Base-by-base conservation (phyloP, 2,329 filamentous ascomycete species). In the Neopestalotiopsis clavispora region DNA sequence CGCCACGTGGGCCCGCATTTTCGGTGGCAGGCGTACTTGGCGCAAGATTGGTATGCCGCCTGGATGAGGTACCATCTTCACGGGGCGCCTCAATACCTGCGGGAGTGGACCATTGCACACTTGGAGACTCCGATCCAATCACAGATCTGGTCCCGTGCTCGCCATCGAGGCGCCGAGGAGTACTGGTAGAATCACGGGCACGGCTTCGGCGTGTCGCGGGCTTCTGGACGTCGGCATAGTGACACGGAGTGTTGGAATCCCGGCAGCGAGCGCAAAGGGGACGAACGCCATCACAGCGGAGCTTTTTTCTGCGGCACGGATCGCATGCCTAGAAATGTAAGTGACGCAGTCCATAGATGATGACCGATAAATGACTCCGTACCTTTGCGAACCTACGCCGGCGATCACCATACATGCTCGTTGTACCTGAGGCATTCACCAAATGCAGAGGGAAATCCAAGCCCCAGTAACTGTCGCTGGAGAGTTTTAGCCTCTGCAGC, bases 211-310 rank as follows among this genome's bases (percentile, higher is more conserved):
- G 62, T n/a, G 20, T 28, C 20, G 6, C 20, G 4, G 40, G 62
- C 17, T 65, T 65, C 10, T 52, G 20, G 14, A 65, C 40, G 20
- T 65, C 62, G 34, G 62, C 62, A 10, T 65, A 65, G n/a, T 42
- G 60, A 20, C 60, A 63, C 38, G 38, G 38, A 23, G 60, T 23
- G 60, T 23, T 63, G 32, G n/a, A 4, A 61, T 23, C n/a, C 38
- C 28, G 42, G 62, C 62, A 65, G 4, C 62, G 62, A 28, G 38
- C 34, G n/a, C 62, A 65, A 3, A 65, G 9, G 28, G 62, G 62
- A 9, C 62, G 62, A n/a, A 65, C 28, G n/a, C 62, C 62, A 20
- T 65, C 62, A 34, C 62, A 65, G 14, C 62, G 62, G 12, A 65
- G 62, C 4, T 65, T 65, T 13, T 32, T 65, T 3, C 20, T 30